These are phyloP conservation scores for Cladophialophora yegresii DNA, from an alignment of 2,329 filamentous ascomycete species.

Conservation along the genomic window DNA sequence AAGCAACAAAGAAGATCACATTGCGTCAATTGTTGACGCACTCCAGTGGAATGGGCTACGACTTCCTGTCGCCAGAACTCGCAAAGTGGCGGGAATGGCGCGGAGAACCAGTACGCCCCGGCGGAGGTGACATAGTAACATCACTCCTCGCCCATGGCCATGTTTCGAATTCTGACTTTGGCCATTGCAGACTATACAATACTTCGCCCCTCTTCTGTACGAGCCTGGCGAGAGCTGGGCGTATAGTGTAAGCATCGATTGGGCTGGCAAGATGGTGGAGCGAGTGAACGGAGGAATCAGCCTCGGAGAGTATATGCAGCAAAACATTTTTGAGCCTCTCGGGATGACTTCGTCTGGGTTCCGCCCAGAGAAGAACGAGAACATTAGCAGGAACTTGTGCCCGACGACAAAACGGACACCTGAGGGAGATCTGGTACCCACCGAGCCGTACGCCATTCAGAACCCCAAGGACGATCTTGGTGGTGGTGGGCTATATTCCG, in stretches of 20 bases:
- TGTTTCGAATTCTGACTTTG: neutral
- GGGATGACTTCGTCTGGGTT: constrained; percentile 42
- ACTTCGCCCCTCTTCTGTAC: constrained; percentile 22
- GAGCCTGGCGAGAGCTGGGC: constrained; percentile 56
- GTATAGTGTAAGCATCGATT: constrained; percentile 56
- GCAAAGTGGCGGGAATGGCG: constrained; percentile 26
- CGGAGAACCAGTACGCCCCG: neutral
- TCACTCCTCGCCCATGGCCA: neutral
- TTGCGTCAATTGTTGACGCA: constrained; percentile 33
- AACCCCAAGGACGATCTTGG: constrained; percentile 47
- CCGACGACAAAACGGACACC: constrained; percentile 47
- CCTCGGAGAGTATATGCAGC: constrained; percentile 50
- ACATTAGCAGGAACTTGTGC: constrained; percentile 22
- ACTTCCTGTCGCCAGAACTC: constrained; percentile 28
- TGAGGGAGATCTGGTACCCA: constrained; percentile 42
- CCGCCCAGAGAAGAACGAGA: constrained; percentile 18
- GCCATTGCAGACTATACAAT: constrained; percentile 2
- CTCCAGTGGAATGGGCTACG: constrained; percentile 29
- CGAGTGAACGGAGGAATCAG: constrained; percentile 45
- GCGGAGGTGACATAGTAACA: constrained; percentile 14
- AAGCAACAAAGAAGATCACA: constrained; percentile 34
- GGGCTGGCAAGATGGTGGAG: constrained; percentile 54
- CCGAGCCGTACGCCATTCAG: constrained; percentile 46
- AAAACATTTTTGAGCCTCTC: constrained; percentile 51
- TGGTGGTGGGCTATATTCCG: constrained; percentile 49